phyloP scores from a whole-genome alignment of 805 yeast species.

The Jamesozyma rosinii region DNA sequence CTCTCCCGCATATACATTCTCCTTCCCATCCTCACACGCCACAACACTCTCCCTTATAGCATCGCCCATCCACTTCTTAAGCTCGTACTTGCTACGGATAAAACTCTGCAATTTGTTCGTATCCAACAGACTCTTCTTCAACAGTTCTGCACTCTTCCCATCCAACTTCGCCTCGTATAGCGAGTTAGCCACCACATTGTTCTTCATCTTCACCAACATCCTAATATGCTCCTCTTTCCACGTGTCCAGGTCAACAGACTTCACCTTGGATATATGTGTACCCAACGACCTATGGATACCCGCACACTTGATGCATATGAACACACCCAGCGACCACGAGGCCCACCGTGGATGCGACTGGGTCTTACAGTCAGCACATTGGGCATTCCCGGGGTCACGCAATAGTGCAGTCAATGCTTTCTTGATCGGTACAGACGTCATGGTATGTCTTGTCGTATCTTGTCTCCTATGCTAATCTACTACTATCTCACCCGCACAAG shows the following conservation, averaged over 20 bases:
- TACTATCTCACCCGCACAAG: too few species aligned
- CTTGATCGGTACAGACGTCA: conserved; percentile 16
- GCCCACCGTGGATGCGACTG: conserved; percentile 96
- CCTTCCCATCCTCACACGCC: background rate
- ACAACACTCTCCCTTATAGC: background rate
- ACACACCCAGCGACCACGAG: conserved; percentile 88
- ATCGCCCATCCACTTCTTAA: conserved; percentile 76
- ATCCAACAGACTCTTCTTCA: conserved; percentile 42
- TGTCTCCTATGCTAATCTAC: too few species aligned
- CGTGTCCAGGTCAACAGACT: conserved; percentile 87
- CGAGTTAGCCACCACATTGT: conserved; percentile 54
- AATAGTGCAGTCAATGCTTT: conserved; percentile 63
- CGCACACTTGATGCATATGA: conserved; percentile 88
- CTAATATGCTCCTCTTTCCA: conserved; percentile 92
- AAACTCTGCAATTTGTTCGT: conserved; percentile 79
- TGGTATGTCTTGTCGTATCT: background rate
- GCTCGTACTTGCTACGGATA: conserved; percentile 84
- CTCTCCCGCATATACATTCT: background rate
- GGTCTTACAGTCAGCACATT: conserved; percentile 87
- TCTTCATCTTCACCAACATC: conserved; percentile 81
- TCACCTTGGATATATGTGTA: conserved; percentile 86
- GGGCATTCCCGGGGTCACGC: conserved; percentile 64
- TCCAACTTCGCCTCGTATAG: conserved; percentile 74
- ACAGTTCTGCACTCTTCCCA: conserved; percentile 2
- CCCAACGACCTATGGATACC: conserved; percentile 95